These are phyloP conservation scores for Ascosphaera pollenicola DNA, from an alignment of 2,329 filamentous ascomycete genomes.

Conservation along the genomic window DNA sequence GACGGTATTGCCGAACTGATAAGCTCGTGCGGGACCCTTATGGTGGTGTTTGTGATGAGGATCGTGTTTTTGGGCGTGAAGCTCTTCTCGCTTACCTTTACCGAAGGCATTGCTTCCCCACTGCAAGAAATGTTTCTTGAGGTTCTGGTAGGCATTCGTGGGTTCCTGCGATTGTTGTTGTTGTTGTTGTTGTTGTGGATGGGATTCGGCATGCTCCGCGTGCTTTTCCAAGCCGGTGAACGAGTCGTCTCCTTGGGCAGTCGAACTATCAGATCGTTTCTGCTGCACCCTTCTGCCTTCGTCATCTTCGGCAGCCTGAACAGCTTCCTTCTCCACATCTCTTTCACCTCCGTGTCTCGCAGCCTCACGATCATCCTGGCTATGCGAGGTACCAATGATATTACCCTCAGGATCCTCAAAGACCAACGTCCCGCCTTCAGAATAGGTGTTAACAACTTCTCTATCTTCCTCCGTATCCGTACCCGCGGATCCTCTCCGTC, in stretches of 20 bases:
- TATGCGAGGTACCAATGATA: conserved; percentile 44
- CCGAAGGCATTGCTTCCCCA: conserved; percentile 17
- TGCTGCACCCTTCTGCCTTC: background rate
- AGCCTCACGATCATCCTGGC: conserved; percentile 1
- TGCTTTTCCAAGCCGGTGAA: too few species aligned
- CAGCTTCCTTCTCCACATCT: conserved; percentile 12
- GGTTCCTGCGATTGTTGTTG: conserved; percentile 3
- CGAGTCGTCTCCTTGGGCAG: too few species aligned
- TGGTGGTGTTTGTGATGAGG: conserved; percentile 3
- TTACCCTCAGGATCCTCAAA: conserved; percentile 77
- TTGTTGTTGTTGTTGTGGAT: too few species aligned
- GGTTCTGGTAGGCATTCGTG: conserved; percentile 13
- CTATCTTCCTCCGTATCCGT: too few species aligned
- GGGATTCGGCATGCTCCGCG: too few species aligned
- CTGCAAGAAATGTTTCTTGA: conserved; percentile 25
- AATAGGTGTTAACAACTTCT: conserved; percentile 23
- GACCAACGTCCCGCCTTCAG: conserved; percentile 58
- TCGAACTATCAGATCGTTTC: too few species aligned
- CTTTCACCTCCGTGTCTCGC: conserved; percentile 11
- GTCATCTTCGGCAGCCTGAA: background rate
- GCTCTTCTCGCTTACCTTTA: conserved; percentile 16
- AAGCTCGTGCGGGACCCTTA: conserved; percentile 33
- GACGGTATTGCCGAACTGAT: conserved; percentile 48
- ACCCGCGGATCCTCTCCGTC: too few species aligned
- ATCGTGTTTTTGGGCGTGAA: conserved; percentile 4